Evolutionary conservation across 202 grass and related monocot species (phyloP).

Genomic region (Hordeum pubiflorum): DNA sequence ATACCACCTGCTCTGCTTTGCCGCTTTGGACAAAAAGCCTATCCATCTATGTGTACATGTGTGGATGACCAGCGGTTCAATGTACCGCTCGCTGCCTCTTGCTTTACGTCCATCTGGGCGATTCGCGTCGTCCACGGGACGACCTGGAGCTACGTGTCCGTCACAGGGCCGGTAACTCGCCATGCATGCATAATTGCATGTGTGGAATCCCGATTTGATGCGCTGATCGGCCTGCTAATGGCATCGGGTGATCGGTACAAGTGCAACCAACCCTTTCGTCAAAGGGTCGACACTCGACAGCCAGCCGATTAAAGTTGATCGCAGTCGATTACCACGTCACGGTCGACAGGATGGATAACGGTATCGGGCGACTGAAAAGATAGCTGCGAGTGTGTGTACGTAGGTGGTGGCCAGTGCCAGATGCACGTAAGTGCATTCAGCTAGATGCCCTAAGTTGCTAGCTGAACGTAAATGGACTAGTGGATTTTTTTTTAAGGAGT

Average conservation of each 20-base stretch:
- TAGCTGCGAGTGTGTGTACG: background rate
- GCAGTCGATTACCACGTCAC: background rate
- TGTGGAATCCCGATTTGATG: background rate
- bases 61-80: background rate
- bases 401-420: background rate
- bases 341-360: background rate
- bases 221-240: background rate
- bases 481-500: background rate
- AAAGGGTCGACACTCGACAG: background rate
- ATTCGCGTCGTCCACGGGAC: background rate
- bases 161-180: background rate
- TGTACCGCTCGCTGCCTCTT: background rate
- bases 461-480: too few relatives aligned
- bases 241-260: background rate
- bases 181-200: too few relatives aligned
- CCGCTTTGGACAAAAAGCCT: slow-evolving; percentile 2
- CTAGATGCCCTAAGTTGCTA: background rate
- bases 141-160: background rate
- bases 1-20: background rate
- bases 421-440: background rate
- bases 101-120: background rate
- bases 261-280: background rate
- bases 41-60: background rate
- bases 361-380: background rate
- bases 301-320: background rate